A percentile compares a stretch with the other conserved stretches of the same genome.
Evolutionary conservation across 2,329 filamentous ascomycete species (phyloP).

Genomic region (Penicillium sp.): DNA sequence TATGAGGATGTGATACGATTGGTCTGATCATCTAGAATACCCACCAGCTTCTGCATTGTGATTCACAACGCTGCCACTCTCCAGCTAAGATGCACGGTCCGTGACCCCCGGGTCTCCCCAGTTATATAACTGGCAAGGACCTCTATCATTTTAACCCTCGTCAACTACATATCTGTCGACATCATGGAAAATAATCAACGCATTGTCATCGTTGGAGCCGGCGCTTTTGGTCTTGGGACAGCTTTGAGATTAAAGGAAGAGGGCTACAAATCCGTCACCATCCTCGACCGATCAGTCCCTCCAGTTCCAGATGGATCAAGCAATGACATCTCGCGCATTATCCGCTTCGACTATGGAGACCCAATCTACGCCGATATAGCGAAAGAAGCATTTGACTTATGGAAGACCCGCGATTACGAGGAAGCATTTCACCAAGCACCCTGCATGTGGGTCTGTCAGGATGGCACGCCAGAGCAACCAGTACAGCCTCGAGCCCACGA

Average conservation of each 20-base stretch:
- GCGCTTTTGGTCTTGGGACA: conserved; percentile 65
- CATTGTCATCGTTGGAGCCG: conserved; percentile 58
- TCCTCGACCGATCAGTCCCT: conserved; percentile 36
- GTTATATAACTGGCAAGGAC: neutral
- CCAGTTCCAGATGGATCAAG: conserved; percentile 42
- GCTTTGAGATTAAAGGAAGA: conserved; percentile 27
- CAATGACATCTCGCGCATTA: conserved; percentile 43
- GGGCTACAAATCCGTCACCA: conserved; percentile 31
- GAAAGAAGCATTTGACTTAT: conserved; percentile 68
- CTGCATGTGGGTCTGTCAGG: conserved; percentile 28
- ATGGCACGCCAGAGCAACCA: conserved; percentile 19
- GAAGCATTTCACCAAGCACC: conserved; percentile 28
- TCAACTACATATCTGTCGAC: neutral
- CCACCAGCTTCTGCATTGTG: neutral
- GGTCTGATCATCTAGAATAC: neutral
- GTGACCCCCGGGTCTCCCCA: neutral
- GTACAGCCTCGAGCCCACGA: conserved; percentile 22
- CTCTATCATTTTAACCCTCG: neutral
- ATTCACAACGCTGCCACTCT: neutral
- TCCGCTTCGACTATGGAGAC: conserved; percentile 69
- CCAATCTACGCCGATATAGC: conserved; percentile 72
- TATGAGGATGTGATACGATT: neutral
- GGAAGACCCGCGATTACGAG: conserved; percentile 48
- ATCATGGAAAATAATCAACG: conserved; percentile 25
- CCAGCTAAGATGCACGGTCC: neutral